A percentile compares a stretch with the other conserved stretches of the same genome.
phyloP scores from a whole-genome alignment of 257 asterid species.

The Nicotiana attenuata region DNA sequence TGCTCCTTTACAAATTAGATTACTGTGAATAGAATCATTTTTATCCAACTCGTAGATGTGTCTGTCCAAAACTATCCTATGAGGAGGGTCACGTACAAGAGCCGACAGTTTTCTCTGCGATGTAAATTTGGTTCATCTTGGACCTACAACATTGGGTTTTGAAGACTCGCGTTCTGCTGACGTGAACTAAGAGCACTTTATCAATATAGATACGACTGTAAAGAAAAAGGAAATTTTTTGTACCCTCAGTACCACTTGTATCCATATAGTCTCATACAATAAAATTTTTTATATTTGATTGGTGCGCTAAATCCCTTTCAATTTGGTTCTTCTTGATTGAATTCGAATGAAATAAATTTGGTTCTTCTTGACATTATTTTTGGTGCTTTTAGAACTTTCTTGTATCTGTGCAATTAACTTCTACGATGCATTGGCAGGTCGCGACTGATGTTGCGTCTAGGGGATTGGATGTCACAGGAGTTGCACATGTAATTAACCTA shows the following conservation, averaged over 20 bases:
- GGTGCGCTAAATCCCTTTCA: background rate
- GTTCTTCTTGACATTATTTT: background rate
- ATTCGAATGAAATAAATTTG: background rate
- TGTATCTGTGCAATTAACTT: background rate
- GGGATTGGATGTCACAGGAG: conserved; percentile 87
- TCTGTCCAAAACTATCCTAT: background rate
- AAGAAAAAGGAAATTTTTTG: background rate
- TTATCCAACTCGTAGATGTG: background rate
- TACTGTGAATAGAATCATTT: background rate
- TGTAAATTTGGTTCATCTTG: background rate
- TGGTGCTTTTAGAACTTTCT: background rate
- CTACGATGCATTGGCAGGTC: conserved; percentile 46
- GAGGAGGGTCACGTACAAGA: background rate
- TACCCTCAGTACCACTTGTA: background rate
- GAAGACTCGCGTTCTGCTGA: background rate
- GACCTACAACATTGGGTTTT: background rate
- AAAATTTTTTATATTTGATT: background rate
- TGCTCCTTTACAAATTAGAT: background rate
- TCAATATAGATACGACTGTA: background rate
- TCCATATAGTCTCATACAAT: background rate
- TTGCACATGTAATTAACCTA: conserved; percentile 75
- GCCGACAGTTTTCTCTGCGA: background rate
- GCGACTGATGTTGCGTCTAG: conserved; percentile 96
- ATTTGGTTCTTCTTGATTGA: background rate
- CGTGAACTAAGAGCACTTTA: background rate